Percentiles rank a stretch among this genome's conserved stretches.
These are phyloP conservation scores for Lepidium aucheri DNA, from an alignment of 345 rosid species.

Conservation along the genomic window DNA sequence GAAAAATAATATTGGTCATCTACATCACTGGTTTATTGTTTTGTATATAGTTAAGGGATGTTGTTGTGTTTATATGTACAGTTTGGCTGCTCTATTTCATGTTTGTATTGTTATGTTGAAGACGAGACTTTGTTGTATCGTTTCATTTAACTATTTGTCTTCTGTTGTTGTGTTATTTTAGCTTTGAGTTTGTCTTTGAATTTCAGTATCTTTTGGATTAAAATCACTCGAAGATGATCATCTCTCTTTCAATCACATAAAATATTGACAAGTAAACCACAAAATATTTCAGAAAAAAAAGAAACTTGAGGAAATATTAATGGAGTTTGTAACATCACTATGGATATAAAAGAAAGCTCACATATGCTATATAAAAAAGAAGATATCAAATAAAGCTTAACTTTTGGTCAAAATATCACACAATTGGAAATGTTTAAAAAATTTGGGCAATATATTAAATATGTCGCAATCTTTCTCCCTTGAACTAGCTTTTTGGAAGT, in stretches of 20 bases:
- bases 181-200: not conserved
- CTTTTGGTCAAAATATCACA: not conserved
- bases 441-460: too few relatives aligned
- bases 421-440: too few relatives aligned
- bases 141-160: not conserved
- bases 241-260: not conserved
- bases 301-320: not conserved
- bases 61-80: conserved; percentile 4
- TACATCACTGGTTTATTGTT: too few relatives aligned
- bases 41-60: too few relatives aligned
- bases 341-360: not conserved
- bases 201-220: not conserved
- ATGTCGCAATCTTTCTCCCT: too few relatives aligned
- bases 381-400: not conserved
- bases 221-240: not conserved
- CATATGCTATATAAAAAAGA: too few relatives aligned
- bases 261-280: not conserved
- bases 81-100: conserved; percentile 51
- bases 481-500: too few relatives aligned
- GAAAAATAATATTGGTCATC: too few relatives aligned
- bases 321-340: not conserved
- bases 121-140: not conserved
- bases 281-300: not conserved
- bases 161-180: not conserved
- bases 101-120: not conserved